A percentile compares a stretch with the other conserved stretches of the same genome.
phyloP scores from a whole-genome alignment of 805 yeast species.

The Spencermartinsiella europaea region DNA sequence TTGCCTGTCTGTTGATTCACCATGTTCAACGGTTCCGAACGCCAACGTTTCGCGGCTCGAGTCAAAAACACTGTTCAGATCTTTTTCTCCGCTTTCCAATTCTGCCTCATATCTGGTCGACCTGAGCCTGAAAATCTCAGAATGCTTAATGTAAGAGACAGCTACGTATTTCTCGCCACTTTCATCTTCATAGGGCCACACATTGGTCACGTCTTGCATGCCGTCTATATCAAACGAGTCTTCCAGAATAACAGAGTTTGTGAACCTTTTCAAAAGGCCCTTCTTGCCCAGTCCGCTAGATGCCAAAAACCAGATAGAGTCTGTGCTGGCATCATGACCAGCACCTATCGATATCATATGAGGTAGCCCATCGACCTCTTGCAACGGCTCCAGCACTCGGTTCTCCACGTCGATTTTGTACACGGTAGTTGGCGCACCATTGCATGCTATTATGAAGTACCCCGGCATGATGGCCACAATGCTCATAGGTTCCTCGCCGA shows the following conservation, averaged over 20 bases:
- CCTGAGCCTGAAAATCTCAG: not conserved
- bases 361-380: not conserved
- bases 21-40: slow-evolving; percentile 1
- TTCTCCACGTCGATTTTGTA: not conserved
- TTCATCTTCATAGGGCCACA: not conserved
- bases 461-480: not conserved
- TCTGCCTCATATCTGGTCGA: not conserved
- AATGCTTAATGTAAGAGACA: not conserved
- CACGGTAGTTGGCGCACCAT: not conserved
- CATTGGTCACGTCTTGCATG: not conserved
- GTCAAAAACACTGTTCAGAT: not conserved
- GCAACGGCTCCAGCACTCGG: not conserved
- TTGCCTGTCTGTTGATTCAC: not conserved
- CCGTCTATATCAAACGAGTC: not conserved
- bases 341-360: not conserved
- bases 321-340: not conserved
- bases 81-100: not conserved
- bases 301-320: not conserved
- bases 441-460: not conserved
- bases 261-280: not conserved
- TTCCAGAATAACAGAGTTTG: not conserved
- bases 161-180: not conserved
- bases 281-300: not conserved
- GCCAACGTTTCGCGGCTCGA: not conserved
- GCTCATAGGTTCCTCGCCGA: not conserved